Evolutionary conservation across 129 eudicot species (phyloP).

Genomic region (Oenanthe sinensis): DNA sequence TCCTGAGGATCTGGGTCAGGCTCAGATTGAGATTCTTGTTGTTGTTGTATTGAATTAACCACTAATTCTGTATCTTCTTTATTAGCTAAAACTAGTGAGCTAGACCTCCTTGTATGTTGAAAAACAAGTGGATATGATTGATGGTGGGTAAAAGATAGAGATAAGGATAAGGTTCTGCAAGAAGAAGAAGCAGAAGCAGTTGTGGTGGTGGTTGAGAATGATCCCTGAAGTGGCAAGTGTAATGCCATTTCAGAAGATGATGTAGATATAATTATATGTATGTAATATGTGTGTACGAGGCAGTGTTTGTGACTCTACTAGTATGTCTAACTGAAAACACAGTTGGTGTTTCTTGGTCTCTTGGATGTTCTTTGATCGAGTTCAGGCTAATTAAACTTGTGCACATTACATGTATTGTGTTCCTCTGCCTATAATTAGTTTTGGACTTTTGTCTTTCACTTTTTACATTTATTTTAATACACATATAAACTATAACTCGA

Average conservation of each 20-base stretch:
- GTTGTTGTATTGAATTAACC: slow-evolving; percentile 18
- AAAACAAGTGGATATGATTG: slow-evolving; percentile 3
- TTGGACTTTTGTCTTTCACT: no score
- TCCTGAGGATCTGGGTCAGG: slow-evolving; percentile 70
- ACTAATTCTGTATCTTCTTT: slow-evolving; percentile 37
- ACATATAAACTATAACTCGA: no score
- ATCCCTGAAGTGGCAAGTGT: slow-evolving; percentile 25
- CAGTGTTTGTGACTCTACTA: not conserved
- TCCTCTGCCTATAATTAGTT: no score
- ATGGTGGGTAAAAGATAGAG: slow-evolving; percentile 12
- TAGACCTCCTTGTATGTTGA: slow-evolving; percentile 18
- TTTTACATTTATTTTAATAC: no score
- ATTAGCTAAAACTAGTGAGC: slow-evolving; percentile 22
- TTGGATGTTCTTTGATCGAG: not conserved
- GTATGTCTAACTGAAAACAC: not conserved
- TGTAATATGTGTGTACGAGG: not conserved
- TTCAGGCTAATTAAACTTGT: not conserved
- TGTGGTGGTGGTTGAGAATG: slow-evolving; percentile 13
- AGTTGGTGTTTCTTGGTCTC: not conserved
- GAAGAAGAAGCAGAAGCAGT: slow-evolving; percentile 15
- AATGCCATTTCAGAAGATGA: slow-evolving; percentile 24
- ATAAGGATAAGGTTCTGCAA: slow-evolving; percentile 15
- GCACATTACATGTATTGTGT: no score
- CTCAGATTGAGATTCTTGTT: slow-evolving; percentile 27
- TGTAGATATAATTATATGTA: not conserved